phyloP scores from a whole-genome alignment of 2,329 filamentous ascomycete species.

The Parastagonospora nodorum region DNA sequence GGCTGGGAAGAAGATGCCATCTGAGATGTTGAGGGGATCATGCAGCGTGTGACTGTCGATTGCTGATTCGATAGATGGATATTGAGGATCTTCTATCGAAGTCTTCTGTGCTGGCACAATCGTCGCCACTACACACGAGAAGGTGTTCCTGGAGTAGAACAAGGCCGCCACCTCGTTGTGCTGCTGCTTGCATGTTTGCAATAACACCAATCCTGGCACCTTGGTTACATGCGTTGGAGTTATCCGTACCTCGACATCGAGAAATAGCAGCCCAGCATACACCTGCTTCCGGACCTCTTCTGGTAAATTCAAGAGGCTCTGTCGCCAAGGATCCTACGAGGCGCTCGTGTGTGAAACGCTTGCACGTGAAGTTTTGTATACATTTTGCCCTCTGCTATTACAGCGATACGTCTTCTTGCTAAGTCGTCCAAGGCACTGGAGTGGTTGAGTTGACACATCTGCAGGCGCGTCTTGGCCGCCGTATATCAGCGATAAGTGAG shows the following conservation, averaged over 20 bases:
- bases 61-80: background rate
- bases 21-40: background rate
- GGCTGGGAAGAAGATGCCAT: background rate
- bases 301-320: background rate
- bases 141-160: background rate
- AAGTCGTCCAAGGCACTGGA: too few species aligned
- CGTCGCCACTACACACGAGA: background rate
- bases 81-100: background rate
- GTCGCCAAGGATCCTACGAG: background rate
- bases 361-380: too few species aligned
- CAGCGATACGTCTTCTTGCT: too few species aligned
- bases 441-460: too few species aligned
- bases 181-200: background rate
- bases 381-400: too few species aligned
- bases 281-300: background rate
- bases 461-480: too few species aligned
- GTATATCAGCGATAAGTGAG: too few species aligned
- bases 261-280: background rate
- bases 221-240: background rate
- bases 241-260: background rate
- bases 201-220: background rate
- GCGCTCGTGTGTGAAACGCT: too few species aligned
- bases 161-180: background rate
- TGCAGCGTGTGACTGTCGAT: background rate
- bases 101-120: background rate